Base-by-base conservation (phyloP, 805 yeast genomes). In the Nakazawaea wyomingensis region DNA sequence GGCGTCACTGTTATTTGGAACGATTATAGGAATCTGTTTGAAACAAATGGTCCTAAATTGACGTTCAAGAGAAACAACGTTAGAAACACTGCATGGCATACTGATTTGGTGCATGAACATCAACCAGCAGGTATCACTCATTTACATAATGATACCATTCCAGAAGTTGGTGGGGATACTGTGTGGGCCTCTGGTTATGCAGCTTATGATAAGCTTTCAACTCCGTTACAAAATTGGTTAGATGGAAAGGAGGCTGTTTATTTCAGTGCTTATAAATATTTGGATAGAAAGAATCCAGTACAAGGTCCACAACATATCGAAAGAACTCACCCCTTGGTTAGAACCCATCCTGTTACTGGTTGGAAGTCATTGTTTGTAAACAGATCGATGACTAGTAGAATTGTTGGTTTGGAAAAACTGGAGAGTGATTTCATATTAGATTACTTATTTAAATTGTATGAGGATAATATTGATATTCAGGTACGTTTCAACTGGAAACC, bases 281-380 rank as follows among this genome's bases (percentile, higher is more conserved):
- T 64, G 28, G 69, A 70, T 43, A 65, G 75, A 46, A 60, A 65
- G 6, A 59, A 65, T 17, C 74, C 75, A 9, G 59, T 74, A 20
- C 57, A 59, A 39, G 68, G 72, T 9, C 69, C 68, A 16, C 62
- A 64, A 34, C 64, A 65, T 42, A 62, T 76, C 44, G 76, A 66
- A 49, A 67, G 78, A 52, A 75, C 69, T 43, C 84, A 78, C 56
- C 82, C 82, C 2, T 45, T 78, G 18, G 69, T 78, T 22, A 70
- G 83, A 60, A 74, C 80, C 30, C 80, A 79, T 50, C 83, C 83
- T 4, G 75, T 68, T 14, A 77, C 82, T 16, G 81, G 80, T 35
- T 65, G 74, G 71, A 78, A 78, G 56, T 63, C 79, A 1, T 59
- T 77, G 45, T 77, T 64, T 48, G 72, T 75, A 30, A 72, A 74